Evolutionary conservation across 1,284 basidiomycete species (phyloP).

Genomic region (Puccinia hordei): DNA sequence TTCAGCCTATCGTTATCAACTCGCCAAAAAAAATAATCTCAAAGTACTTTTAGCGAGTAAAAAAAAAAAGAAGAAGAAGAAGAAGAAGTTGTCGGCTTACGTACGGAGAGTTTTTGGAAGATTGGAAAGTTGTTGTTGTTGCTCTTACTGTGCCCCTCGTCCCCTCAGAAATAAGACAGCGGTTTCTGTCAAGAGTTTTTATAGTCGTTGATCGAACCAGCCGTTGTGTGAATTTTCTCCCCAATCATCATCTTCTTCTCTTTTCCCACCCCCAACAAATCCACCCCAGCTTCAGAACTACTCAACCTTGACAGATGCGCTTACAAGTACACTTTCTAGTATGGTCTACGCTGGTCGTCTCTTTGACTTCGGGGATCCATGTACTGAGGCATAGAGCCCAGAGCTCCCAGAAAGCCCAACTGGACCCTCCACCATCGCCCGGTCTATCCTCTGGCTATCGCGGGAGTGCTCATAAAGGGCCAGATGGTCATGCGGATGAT

Average conservation of each 20-base stretch:
- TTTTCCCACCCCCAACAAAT: neutral
- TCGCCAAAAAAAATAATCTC: neutral
- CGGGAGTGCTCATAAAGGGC: neutral
- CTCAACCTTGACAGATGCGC: neutral
- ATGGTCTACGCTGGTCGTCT: constrained; percentile 11
- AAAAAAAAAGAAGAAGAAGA: neutral
- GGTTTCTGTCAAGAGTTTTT: neutral
- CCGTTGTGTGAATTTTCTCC: neutral
- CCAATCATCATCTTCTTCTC: neutral
- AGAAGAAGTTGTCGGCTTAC: no score
- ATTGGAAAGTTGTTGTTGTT: neutral
- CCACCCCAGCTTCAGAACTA: neutral
- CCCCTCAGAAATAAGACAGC: neutral
- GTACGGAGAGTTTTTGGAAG: neutral
- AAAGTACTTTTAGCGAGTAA: neutral
- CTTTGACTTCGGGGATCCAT: constrained; percentile 6
- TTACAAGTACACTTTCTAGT: constrained; percentile 2
- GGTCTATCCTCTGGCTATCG: neutral
- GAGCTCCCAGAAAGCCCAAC: neutral
- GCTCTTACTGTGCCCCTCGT: neutral
- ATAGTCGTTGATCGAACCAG: constrained; percentile 7
- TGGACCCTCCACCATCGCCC: neutral
- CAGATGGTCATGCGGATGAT: neutral
- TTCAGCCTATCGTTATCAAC: neutral
- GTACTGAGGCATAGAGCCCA: neutral